phyloP scores from a whole-genome alignment of 768 basidiomycete species.

The Tulasnella sp. region DNA sequence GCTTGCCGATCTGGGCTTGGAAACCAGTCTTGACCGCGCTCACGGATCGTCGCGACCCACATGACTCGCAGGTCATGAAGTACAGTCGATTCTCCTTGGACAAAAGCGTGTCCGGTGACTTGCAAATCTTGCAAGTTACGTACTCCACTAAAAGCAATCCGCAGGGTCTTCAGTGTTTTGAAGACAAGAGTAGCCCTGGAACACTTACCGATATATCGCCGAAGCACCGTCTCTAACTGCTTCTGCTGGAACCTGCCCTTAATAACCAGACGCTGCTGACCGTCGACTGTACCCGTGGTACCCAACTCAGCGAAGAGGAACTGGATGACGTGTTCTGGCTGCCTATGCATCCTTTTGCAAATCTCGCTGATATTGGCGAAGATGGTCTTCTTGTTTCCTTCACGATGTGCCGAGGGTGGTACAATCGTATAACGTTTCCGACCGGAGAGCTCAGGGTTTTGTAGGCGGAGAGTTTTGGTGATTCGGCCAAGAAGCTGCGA shows the following conservation, averaged over 20 bases:
- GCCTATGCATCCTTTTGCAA: slow-evolving; percentile 95
- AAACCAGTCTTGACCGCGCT: slow-evolving; percentile 97
- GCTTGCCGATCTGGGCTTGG: slow-evolving; percentile 78
- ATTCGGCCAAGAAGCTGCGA: slow-evolving; percentile 85
- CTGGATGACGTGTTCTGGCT: slow-evolving; percentile 95
- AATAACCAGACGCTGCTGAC: slow-evolving; percentile 84
- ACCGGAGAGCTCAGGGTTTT: slow-evolving; percentile 78
- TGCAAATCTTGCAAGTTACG: slow-evolving; percentile 99
- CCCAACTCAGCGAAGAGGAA: slow-evolving; percentile 98
- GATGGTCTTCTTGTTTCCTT: slow-evolving; percentile 96
- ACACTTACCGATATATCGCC: slow-evolving; percentile 85
- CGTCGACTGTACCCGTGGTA: slow-evolving; percentile 93
- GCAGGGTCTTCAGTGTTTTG: background rate
- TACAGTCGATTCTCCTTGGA: slow-evolving; percentile 98
- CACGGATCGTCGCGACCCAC: slow-evolving; percentile 83
- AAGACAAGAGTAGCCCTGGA: background rate
- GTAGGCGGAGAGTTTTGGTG: slow-evolving; percentile 81
- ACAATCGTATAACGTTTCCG: slow-evolving; percentile 96
- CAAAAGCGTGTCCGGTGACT: slow-evolving; percentile 92
- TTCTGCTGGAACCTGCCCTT: slow-evolving; percentile 98
- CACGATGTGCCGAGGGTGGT: slow-evolving; percentile 84
- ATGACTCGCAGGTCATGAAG: slow-evolving; percentile 92
- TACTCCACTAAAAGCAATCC: slow-evolving; percentile 66
- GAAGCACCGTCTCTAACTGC: slow-evolving; percentile 92
- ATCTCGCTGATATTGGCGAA: slow-evolving; percentile 97